Evolutionary conservation across 345 rosid genomes (phyloP).

Genomic region (Erucastrum elatum): DNA sequence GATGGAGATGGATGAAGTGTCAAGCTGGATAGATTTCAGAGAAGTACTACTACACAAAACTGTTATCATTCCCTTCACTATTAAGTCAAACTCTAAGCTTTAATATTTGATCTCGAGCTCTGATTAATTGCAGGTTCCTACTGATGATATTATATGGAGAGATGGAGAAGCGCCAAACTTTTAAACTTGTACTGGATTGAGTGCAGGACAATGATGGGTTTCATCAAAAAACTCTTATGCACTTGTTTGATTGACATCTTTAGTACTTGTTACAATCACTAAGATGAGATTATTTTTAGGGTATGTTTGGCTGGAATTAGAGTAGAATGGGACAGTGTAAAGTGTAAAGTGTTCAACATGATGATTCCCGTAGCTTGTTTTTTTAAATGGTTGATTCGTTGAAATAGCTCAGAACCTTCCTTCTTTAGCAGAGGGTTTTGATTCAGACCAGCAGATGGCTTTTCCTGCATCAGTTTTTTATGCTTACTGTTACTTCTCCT

Average conservation of each 20-base stretch:
- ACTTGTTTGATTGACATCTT: no score
- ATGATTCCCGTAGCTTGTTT: not conserved
- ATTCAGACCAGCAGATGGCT: no score
- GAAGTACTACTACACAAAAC: not conserved
- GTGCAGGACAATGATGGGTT: not conserved
- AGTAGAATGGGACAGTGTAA: not conserved
- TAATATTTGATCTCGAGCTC: not conserved
- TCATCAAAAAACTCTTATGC: no score
- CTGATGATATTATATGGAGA: not conserved
- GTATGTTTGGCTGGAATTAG: not conserved
- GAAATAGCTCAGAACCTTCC: not conserved
- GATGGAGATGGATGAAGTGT: conserved; percentile 5
- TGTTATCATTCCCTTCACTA: not conserved
- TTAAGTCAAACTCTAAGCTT: not conserved
- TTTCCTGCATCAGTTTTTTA: no score
- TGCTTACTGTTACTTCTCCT: conserved; percentile 12
- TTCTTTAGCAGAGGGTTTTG: no score
- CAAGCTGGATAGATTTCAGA: not conserved
- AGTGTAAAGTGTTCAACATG: not conserved
- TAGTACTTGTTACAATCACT: no score
- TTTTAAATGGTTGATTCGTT: not conserved
- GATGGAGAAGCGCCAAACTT: not conserved
- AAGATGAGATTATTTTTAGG: no score
- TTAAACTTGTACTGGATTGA: not conserved
- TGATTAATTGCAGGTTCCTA: not conserved